These are phyloP conservation scores for Hylodesmum podocarpum DNA, from an alignment of 306 rosid species.

Conservation along the genomic window DNA sequence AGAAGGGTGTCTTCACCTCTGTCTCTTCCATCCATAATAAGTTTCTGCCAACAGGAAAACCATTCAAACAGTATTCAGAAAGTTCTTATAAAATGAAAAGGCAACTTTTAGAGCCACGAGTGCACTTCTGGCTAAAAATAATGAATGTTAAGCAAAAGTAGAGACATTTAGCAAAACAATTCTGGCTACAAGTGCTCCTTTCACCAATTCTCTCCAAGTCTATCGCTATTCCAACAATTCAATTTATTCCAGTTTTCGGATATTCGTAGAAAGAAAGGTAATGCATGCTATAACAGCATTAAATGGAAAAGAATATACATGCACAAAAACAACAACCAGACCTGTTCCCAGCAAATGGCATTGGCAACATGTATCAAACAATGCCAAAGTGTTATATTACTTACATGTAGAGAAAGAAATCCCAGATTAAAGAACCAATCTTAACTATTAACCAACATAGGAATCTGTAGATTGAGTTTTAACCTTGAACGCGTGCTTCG, in stretches of 20 bases:
- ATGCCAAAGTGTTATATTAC: neutral
- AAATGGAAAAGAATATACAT: neutral
- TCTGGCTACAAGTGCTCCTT: no score
- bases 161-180: conserved; percentile 8
- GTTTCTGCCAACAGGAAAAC: conserved; percentile 42
- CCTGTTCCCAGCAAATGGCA: neutral
- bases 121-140: conserved; percentile 9
- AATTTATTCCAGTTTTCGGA: neutral
- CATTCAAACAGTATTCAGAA: conserved; percentile 25
- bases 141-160: neutral
- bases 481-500: no score
- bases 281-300: neutral
- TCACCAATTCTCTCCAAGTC: neutral
- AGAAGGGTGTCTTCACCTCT: conserved; percentile 26
- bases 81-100: conserved; percentile 3
- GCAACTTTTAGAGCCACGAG: neutral
- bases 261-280: conserved; percentile 1
- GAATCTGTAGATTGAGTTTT: neutral
- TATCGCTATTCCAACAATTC: neutral
- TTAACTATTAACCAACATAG: neutral
- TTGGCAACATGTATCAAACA: neutral
- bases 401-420: neutral
- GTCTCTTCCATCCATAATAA: conserved; percentile 37
- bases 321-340: neutral
- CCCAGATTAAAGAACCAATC: neutral